Conservation (phyloP, 2,329 filamentous ascomycete genomes). For the Aspergillus udagawae region DNA sequence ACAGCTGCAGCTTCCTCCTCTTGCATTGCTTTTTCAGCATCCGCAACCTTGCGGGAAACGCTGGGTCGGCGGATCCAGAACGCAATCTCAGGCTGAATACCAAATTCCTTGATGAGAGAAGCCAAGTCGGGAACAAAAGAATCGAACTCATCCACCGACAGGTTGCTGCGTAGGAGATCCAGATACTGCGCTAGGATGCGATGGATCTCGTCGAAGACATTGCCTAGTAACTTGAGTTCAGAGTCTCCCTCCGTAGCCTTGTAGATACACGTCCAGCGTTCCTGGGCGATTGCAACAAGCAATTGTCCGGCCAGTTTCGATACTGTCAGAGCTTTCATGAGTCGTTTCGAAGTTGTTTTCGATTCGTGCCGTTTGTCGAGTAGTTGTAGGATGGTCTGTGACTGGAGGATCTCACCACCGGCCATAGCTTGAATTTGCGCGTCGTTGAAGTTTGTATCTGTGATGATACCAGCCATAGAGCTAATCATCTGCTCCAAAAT, state of each 20-base stretch:
- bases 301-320: constrained; percentile 75
- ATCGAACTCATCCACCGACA: constrained; percentile 74
- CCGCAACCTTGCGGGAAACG: constrained; percentile 61
- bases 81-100: constrained; percentile 73
- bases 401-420: constrained; percentile 73
- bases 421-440: constrained; percentile 82
- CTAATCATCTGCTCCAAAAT: constrained; percentile 86
- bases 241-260: constrained; percentile 62
- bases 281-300: constrained; percentile 85
- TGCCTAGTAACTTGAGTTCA: constrained; percentile 83
- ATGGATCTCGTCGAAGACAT: constrained; percentile 86
- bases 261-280: constrained; percentile 81
- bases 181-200: constrained; percentile 82
- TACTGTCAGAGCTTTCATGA: constrained; percentile 75
- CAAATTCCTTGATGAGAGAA: constrained; percentile 71
- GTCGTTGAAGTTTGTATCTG: constrained; percentile 84
- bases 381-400: constrained; percentile 73
- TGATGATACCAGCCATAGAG: constrained; percentile 89
- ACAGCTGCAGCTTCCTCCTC: constrained; percentile 22
- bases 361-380: constrained; percentile 78
- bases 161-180: constrained; percentile 77
- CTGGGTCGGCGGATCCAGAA: constrained; percentile 78
- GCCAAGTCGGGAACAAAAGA: constrained; percentile 69
- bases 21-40: constrained; percentile 33
- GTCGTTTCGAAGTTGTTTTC: constrained; percentile 68